These are phyloP conservation scores for Phoma sp. DNA, from an alignment of 2,329 filamentous ascomycete species.

Conservation along the genomic window DNA sequence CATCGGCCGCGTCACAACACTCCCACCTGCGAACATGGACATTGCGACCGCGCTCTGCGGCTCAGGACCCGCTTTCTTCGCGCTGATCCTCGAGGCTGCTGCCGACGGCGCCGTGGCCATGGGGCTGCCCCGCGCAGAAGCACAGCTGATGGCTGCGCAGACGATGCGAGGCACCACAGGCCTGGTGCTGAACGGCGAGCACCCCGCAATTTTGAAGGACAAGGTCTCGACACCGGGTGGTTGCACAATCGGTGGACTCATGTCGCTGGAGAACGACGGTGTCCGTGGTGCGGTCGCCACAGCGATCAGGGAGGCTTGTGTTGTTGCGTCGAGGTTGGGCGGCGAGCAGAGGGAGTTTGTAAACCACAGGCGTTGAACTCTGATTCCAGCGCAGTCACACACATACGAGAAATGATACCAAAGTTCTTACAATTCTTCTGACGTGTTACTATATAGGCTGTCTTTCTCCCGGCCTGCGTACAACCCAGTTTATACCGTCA, in stretches of 20 bases:
- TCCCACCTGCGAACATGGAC: conserved; percentile 73
- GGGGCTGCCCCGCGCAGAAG: conserved; percentile 75
- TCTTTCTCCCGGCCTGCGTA: too few relatives aligned
- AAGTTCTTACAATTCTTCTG: neutral
- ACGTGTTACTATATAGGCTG: too few relatives aligned
- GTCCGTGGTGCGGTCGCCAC: conserved; percentile 71
- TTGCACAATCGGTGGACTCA: conserved; percentile 76
- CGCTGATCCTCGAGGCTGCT: conserved; percentile 75
- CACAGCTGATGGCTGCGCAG: conserved; percentile 79
- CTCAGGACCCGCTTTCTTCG: conserved; percentile 77
- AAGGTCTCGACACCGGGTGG: conserved; percentile 80
- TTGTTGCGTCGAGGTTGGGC: conserved; percentile 70
- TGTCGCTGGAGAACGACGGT: conserved; percentile 75
- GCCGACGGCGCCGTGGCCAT: conserved; percentile 81
- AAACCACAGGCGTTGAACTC: conserved; percentile 50
- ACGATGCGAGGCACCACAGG: conserved; percentile 76
- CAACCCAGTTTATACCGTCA: too few relatives aligned
- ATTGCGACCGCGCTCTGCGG: conserved; percentile 76
- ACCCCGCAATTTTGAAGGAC: conserved; percentile 76
- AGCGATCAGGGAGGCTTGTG: conserved; percentile 73
- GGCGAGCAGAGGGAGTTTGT: conserved; percentile 58
- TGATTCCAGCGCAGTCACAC: neutral
- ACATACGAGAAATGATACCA: neutral
- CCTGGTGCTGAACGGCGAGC: conserved; percentile 72
- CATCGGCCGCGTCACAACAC: conserved; percentile 73